Base-by-base conservation (phyloP, 176 grass and related monocot genomes). In the Oryza glaberrima region DNA sequence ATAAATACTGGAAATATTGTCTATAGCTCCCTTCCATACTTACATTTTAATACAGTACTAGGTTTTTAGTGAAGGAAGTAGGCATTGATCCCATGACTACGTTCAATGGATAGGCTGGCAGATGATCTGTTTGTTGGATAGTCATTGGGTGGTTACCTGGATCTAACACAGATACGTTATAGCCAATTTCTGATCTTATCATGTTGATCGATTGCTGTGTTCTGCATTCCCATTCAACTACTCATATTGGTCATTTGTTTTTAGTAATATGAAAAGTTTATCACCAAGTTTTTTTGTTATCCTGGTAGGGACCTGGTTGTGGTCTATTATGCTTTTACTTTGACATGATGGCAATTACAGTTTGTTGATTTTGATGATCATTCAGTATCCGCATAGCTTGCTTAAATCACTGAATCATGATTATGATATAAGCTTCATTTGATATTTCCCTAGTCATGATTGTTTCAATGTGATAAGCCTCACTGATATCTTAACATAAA, bases 351-450 rank as follows among this genome's bases (percentile, higher is more conserved):
- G 7, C 32, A 69, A 2, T 47, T 38, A 58, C 10, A 69, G 0
- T 36, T 32, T 56, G 1, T 32, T 82, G 35, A 82, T 73, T 34
- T 80, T 63, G 14, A 77, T 77, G 70, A 61, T 36, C 28, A 68
- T 36, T n/a, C 54, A 79, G 60, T 76, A 76, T 65, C 10, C 22
- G 36, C 15, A 2, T 74, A 67, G 8, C n/a, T 74, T 78, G 6
- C 11, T 78, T 86, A 79, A 78, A 75, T 2, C 32, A 46, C 11
- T 60, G 45, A 47, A 9, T 88, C 74, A 25, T 74, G 64, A 25
- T 81, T 58, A 58, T 82, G 32, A 45, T 82, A 20, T 68, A 43
- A 46, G 14, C 44, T 82, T 90, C 30, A 73, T 16, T 85, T 72
- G 8, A 54, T 78, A 47, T 58, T 36, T 78, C 13, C 3, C 1